These are phyloP conservation scores for Desmodesmus armatus DNA, from an alignment of 139 green algal genomes.

Conservation along the genomic window DNA sequence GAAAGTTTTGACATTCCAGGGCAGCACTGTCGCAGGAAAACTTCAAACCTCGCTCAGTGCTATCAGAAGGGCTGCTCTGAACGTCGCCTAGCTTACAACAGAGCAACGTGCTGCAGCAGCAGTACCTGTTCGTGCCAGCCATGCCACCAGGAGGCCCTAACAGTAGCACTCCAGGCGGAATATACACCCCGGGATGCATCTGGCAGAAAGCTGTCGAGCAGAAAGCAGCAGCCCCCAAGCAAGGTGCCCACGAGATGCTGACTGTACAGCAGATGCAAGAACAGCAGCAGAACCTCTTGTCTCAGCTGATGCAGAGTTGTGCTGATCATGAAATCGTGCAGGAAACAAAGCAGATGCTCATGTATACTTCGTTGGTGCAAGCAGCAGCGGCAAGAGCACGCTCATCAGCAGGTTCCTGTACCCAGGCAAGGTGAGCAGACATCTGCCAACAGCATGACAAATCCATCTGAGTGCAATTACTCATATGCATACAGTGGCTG, in stretches of 20 bases:
- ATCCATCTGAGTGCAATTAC: conserved; percentile 9
- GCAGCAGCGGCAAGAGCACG: conserved; percentile 72
- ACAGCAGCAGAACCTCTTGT: neutral
- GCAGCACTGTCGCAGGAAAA: too few species aligned
- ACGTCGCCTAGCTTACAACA: neutral
- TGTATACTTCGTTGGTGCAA: conserved; percentile 71
- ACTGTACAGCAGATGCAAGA: conserved; percentile 8
- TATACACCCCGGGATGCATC: conserved; percentile 55
- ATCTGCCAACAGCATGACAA: too few species aligned
- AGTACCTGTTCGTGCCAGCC: neutral
- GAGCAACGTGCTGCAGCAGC: neutral
- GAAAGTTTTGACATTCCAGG: too few species aligned
- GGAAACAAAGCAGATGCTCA: conserved; percentile 60
- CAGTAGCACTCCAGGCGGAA: neutral
- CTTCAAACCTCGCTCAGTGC: too few species aligned
- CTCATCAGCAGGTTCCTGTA: conserved; percentile 78
- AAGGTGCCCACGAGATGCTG: conserved; percentile 34
- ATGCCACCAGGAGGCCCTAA: neutral
- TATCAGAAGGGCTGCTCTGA: too few species aligned
- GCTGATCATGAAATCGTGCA: conserved; percentile 11
- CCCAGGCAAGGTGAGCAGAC: conserved; percentile 50
- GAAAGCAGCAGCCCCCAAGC: conserved; percentile 53
- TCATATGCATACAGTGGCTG: conserved; percentile 21
- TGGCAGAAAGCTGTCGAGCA: conserved; percentile 64
- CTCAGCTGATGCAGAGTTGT: neutral